Base-by-base conservation (phyloP, 1,139 yeast genomes). In the Arxiozyma telluris region DNA sequence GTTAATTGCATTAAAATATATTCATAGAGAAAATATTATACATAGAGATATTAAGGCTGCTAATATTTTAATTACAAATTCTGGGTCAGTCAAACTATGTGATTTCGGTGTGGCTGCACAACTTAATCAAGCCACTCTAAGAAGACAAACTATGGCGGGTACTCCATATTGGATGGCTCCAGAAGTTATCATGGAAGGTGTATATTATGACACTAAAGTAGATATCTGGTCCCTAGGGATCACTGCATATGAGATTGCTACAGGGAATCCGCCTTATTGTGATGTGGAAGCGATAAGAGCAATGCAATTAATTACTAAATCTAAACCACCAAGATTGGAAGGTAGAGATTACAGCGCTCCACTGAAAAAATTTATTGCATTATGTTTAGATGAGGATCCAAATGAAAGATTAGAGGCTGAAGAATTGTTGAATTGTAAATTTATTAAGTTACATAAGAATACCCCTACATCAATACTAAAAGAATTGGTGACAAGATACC, bases 151-250 rank as follows among this genome's bases (percentile, higher is more conserved):
- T 0, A 90, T 93, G 81, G 98, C 96, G 0, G 99, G 99, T 6
- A 94, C 99, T 0, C 98, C 98, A 0, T 94, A 91, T 69, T 94
- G 99, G 99, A 94, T 94, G 99, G 98, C 98, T 0, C 98, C 98
- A 0, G 98, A 93, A 69, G 98, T 93, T 27, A 93, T 93, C 47
- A 81, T 91, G 66, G 98, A 93, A 68, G 98, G 98, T 39, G 86
- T 86, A 22, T 77, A 85, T 2, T 89, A 89, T 69, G 87, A 88
- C 63, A 81, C 82, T 51, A 89, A 87, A 70, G 96, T 94, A 0
- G 96, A 89, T 68, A 87, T 89, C 12, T 89, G 96, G 96, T 87
- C 96, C 1, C 71, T 93, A 52, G 99, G 99, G 20, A 88, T 94
- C 55, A 93, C 98, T 0, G 76, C 90, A 9, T 94, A 84, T 71